phyloP scores from a whole-genome alignment of 2,329 filamentous ascomycete species.

The Pseudogymnoascus sp. region DNA sequence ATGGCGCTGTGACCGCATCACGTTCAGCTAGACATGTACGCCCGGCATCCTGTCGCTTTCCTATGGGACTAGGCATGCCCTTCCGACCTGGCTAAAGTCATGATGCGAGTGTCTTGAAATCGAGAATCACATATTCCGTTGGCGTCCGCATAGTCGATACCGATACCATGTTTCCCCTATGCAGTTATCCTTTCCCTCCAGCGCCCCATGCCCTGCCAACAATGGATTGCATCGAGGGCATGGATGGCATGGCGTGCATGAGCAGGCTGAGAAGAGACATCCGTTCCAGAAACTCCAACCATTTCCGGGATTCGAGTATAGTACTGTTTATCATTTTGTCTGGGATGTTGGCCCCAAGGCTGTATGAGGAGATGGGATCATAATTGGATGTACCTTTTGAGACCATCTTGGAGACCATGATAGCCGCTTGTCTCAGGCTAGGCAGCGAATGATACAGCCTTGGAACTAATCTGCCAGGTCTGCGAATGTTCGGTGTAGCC shows the following conservation, averaged over 20 bases:
- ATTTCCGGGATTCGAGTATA: neutral
- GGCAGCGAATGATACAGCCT: neutral
- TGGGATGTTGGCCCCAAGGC: neutral
- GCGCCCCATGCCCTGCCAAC: neutral
- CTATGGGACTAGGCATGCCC: neutral
- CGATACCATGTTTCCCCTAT: neutral
- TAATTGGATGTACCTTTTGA: neutral
- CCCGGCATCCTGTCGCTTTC: neutral
- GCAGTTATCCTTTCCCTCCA: neutral
- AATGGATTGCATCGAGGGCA: neutral
- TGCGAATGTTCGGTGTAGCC: conserved; percentile 4
- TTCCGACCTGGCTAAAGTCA: neutral
- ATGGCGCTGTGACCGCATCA: conserved; percentile 2
- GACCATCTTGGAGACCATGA: neutral
- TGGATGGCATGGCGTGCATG: neutral
- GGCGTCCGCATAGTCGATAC: neutral
- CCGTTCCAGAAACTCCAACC: neutral
- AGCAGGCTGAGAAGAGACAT: neutral
- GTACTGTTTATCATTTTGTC: neutral
- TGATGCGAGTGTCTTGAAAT: neutral
- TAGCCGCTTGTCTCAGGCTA: neutral
- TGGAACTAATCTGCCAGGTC: neutral
- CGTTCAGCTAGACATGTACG: neutral
- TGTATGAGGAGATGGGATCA: neutral
- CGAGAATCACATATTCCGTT: neutral